Evolutionary conservation across 2,329 filamentous ascomycete species (phyloP).

Genomic region (Cladosporium sp.): DNA sequence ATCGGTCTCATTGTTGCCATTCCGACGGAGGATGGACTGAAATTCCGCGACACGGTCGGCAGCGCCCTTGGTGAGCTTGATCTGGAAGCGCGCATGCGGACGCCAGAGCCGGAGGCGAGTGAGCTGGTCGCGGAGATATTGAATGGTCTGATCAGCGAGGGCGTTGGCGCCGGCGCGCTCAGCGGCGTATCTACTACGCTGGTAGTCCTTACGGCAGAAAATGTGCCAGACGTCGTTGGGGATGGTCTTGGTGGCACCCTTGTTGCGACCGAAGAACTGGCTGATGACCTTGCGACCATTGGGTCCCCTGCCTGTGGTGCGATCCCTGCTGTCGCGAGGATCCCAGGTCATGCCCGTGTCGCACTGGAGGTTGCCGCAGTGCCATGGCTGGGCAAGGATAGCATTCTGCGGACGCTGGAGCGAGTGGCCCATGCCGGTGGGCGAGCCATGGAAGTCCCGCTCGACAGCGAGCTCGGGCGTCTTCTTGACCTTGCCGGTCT

Average conservation of each 20-base stretch:
- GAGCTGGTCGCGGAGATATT: constrained; percentile 22
- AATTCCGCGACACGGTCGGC: constrained; percentile 18
- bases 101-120: constrained; percentile 26
- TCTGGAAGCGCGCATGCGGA: constrained; percentile 24
- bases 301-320: constrained; percentile 8
- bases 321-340: constrained; percentile 11
- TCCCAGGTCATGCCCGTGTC: constrained; percentile 19
- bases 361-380: constrained; percentile 19
- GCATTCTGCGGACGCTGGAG: constrained; percentile 3
- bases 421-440: constrained; percentile 8
- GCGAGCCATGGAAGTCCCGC: constrained; percentile 1
- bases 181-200: constrained; percentile 43
- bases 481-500: constrained; percentile 12
- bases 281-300: constrained; percentile 64
- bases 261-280: constrained; percentile 78
- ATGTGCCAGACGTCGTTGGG: constrained; percentile 66
- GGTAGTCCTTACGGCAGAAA: constrained; percentile 77
- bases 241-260: constrained; percentile 65
- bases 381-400: constrained; percentile 13
- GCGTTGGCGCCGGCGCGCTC: constrained; percentile 12
- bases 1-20: constrained; percentile 16
- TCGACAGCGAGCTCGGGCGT: constrained; percentile 6
- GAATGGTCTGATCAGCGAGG: constrained; percentile 9
- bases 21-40: constrained; percentile 15
- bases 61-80: constrained; percentile 23